phyloP scores from a whole-genome alignment of 768 basidiomycete species.

The Hericium alpestre region DNA sequence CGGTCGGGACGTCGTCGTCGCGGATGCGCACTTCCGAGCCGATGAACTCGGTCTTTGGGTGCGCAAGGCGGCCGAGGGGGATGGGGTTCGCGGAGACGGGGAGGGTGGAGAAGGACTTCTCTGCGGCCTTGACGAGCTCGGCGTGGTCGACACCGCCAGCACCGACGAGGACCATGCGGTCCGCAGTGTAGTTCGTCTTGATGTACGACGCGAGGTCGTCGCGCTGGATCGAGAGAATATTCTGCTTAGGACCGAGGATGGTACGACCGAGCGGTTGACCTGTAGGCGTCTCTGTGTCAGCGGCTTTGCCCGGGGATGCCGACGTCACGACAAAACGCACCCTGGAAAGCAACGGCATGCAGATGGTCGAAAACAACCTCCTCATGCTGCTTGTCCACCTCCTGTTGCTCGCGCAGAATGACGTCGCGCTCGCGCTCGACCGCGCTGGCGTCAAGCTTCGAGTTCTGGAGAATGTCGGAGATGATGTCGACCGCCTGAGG shows the following conservation, averaged over 20 bases:
- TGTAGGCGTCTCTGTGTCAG: constrained; percentile 22
- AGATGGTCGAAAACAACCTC: constrained; percentile 99
- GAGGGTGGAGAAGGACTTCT: constrained; percentile 84
- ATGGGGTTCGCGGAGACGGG: constrained; percentile 84
- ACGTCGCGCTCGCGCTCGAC: constrained; percentile 96
- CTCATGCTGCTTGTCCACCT: constrained; percentile 97
- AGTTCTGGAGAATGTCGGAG: constrained; percentile 94
- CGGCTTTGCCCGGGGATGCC: background rate
- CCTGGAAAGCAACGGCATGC: constrained; percentile 93
- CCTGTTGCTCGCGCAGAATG: constrained; percentile 94
- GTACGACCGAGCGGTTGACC: constrained; percentile 93
- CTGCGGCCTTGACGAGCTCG: constrained; percentile 88
- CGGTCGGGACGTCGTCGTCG: constrained; percentile 81
- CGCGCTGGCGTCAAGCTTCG: constrained; percentile 77
- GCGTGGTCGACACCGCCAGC: constrained; percentile 90
- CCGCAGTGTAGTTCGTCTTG: constrained; percentile 95
- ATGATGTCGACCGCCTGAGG: constrained; percentile 89
- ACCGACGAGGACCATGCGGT: constrained; percentile 98
- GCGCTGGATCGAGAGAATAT: constrained; percentile 91
- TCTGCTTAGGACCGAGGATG: constrained; percentile 91
- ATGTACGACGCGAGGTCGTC: constrained; percentile 87
- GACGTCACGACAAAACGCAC: constrained; percentile 34
- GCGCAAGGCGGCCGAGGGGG: constrained; percentile 71
- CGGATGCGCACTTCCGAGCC: constrained; percentile 94
- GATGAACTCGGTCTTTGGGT: constrained; percentile 71